Evolutionary conservation across 352 stramenopile species (phyloP).

Genomic region (Globisporangium spiculum): DNA sequence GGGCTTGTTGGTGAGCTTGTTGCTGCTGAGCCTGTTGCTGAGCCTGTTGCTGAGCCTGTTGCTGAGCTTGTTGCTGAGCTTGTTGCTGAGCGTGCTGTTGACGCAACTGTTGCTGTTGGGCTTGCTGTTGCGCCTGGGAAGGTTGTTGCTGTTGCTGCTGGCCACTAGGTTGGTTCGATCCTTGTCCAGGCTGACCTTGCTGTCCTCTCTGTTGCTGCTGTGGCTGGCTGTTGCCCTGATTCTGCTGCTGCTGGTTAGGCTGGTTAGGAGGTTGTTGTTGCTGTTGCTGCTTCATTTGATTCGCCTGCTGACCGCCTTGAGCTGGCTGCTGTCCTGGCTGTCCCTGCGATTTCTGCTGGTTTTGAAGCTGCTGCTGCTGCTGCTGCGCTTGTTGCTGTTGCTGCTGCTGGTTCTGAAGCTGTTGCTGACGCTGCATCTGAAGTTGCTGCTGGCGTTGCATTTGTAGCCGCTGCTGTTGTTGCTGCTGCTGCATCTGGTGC

Average conservation of each 20-base stretch:
- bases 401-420: constrained; percentile 23
- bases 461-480: constrained; percentile 45
- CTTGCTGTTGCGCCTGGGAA: constrained; percentile 13
- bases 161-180: constrained; percentile 21
- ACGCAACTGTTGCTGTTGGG: constrained; percentile 14
- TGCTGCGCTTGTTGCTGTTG: constrained; percentile 45
- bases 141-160: constrained; percentile 28
- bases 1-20: constrained; percentile 19
- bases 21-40: constrained; percentile 13
- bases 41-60: constrained; percentile 19
- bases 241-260: constrained; percentile 28
- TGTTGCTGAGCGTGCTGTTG: constrained; percentile 25
- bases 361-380: constrained; percentile 15
- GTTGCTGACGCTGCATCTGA: constrained; percentile 19
- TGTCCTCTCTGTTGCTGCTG: constrained; percentile 22
- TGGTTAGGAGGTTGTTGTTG: constrained; percentile 26
- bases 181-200: constrained; percentile 5
- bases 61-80: constrained; percentile 18
- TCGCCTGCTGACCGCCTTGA: constrained; percentile 6
- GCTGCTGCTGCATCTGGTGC: constrained; percentile 47
- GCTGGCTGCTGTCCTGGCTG: constrained; percentile 22
- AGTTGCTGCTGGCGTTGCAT: constrained; percentile 42
- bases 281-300: constrained; percentile 20
- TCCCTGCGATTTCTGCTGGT: constrained; percentile 27
- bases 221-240: constrained; percentile 11